phyloP scores from a whole-genome alignment of 1,284 basidiomycete species.

The Pseudomicrostroma phylloplanum region DNA sequence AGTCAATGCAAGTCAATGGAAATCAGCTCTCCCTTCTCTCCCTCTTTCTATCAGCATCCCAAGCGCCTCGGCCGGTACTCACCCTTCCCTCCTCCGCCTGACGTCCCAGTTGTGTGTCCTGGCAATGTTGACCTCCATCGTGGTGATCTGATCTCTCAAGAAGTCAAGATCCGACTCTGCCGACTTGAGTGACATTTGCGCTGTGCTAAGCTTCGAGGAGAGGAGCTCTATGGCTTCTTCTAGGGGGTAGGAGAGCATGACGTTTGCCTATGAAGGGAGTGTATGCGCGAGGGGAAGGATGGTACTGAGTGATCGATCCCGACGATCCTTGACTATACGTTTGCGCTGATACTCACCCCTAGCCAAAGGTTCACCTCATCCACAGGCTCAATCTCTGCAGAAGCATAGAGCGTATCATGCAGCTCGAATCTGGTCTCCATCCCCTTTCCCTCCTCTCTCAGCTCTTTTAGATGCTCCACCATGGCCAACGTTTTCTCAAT shows the following conservation, averaged over 20 bases:
- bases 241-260: slow-evolving; percentile 91
- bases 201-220: slow-evolving; percentile 68
- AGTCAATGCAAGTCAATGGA: no score
- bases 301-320: no score
- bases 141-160: slow-evolving; percentile 86
- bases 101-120: slow-evolving; percentile 96
- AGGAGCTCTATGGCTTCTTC: slow-evolving; percentile 73
- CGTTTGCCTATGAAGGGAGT: slow-evolving; percentile 55
- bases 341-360: slow-evolving; percentile 62
- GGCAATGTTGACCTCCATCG: slow-evolving; percentile 97
- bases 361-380: slow-evolving; percentile 92
- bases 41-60: no score
- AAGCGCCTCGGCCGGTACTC: background rate
- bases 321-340: background rate
- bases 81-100: slow-evolving; percentile 64
- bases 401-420: slow-evolving; percentile 88
- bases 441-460: slow-evolving; percentile 55
- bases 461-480: slow-evolving; percentile 61
- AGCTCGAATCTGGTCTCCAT: slow-evolving; percentile 86
- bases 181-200: slow-evolving; percentile 64
- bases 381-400: slow-evolving; percentile 77
- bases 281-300: background rate
- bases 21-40: no score
- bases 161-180: slow-evolving; percentile 86
- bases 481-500: slow-evolving; percentile 86